These are phyloP conservation scores for Begonia masoniana DNA, from an alignment of 306 rosid genomes.

Conservation along the genomic window DNA sequence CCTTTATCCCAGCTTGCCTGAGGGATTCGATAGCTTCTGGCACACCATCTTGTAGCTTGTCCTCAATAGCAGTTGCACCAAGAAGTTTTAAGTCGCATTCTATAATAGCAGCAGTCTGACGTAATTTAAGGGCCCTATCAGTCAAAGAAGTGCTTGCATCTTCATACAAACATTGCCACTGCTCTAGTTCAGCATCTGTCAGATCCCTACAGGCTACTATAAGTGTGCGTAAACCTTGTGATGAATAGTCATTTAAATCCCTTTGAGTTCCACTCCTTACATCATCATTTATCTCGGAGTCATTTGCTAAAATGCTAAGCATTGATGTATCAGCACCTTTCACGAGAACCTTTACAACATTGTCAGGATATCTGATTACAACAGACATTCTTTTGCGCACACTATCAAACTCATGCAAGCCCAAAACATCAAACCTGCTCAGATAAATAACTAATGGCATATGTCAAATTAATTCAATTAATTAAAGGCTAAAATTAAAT, in stretches of 20 bases:
- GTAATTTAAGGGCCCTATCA: constrained; percentile 57
- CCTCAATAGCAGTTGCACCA: constrained; percentile 96
- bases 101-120: constrained; percentile 67
- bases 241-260: constrained; percentile 73
- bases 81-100: constrained; percentile 70
- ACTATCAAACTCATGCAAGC: constrained; percentile 95
- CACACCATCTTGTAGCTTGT: constrained; percentile 94
- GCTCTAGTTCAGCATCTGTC: constrained; percentile 56
- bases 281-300: constrained; percentile 17
- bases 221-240: constrained; percentile 82
- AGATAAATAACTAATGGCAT: not conserved
- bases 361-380: constrained; percentile 76
- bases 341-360: constrained; percentile 74
- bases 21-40: constrained; percentile 88
- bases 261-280: constrained; percentile 35
- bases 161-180: constrained; percentile 76
- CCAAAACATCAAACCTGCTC: constrained; percentile 88
- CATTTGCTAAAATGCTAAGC: constrained; percentile 51
- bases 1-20: constrained; percentile 94
- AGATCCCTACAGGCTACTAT: constrained; percentile 75
- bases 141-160: constrained; percentile 87
- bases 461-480: too few relatives aligned
- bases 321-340: constrained; percentile 94
- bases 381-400: constrained; percentile 96
- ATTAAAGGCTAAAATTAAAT: too few relatives aligned